These are phyloP conservation scores for Arachnomyces sp. DNA, from an alignment of 2,329 filamentous ascomycete species.

Conservation along the genomic window DNA sequence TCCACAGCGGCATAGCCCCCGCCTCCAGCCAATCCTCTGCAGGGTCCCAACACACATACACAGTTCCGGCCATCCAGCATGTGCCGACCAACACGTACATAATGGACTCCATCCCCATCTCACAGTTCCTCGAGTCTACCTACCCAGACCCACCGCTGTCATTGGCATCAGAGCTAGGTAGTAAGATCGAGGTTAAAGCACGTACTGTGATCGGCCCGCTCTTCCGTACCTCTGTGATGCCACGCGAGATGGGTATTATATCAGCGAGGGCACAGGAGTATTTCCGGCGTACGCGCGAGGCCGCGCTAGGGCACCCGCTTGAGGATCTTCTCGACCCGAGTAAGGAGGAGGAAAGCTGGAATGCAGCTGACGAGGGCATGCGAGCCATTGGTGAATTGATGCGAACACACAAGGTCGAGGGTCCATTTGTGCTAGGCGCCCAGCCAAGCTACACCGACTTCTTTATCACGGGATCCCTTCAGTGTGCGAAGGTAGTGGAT, in stretches of 20 bases:
- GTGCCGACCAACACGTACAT: slow-evolving; percentile 31
- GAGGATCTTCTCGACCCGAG: slow-evolving; percentile 33
- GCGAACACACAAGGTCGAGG: slow-evolving; percentile 25
- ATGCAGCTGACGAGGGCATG: slow-evolving; percentile 18
- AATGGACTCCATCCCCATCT: slow-evolving; percentile 34
- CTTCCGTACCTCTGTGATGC: slow-evolving; percentile 26
- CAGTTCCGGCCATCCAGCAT: slow-evolving; percentile 36
- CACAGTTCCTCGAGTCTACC: slow-evolving; percentile 33
- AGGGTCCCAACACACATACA: slow-evolving; percentile 26
- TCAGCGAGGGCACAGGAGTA: slow-evolving; percentile 29
- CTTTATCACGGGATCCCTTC: slow-evolving; percentile 31
- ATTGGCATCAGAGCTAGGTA: slow-evolving; percentile 29
- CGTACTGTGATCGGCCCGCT: slow-evolving; percentile 21
- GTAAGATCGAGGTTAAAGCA: slow-evolving; percentile 24
- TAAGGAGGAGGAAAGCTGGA: no score
- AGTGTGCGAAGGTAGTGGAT: slow-evolving; percentile 25
- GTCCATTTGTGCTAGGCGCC: slow-evolving; percentile 33
- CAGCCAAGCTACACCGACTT: slow-evolving; percentile 33
- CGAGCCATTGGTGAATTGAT: slow-evolving; percentile 25
- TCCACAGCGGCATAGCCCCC: no score
- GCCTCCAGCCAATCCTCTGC: slow-evolving; percentile 18
- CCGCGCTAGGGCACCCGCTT: slow-evolving; percentile 24
- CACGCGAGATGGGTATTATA: slow-evolving; percentile 31
- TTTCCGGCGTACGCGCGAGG: slow-evolving; percentile 34
- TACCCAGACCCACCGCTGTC: slow-evolving; percentile 30